phyloP scores from a whole-genome alignment of 129 eudicot genomes.

The Chrysanthemum lavandulifolium region DNA sequence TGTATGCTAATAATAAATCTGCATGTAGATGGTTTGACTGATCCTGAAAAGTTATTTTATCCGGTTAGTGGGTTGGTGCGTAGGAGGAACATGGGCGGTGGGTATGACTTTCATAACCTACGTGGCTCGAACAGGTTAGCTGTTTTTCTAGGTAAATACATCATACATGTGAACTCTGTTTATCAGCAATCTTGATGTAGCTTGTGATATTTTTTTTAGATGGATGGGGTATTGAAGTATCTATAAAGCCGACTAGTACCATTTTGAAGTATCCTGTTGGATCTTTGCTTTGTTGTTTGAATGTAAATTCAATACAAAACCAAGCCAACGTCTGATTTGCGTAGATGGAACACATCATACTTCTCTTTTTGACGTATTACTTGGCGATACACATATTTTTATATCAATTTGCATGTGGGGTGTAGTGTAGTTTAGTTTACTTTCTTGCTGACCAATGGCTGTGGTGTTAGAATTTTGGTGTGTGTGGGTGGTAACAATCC shows the following conservation, averaged over 20 bases:
- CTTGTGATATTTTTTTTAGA: background rate
- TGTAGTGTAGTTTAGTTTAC: too few relatives aligned
- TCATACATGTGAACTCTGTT: background rate
- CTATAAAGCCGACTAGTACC: background rate
- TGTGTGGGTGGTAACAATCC: too few relatives aligned
- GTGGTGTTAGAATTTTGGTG: too few relatives aligned
- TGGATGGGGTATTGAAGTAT: background rate
- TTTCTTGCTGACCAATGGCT: too few relatives aligned
- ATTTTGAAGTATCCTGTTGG: background rate
- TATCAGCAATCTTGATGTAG: background rate
- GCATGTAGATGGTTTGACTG: background rate
- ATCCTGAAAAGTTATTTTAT: background rate
- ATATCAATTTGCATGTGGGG: too few relatives aligned
- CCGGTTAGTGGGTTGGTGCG: background rate
- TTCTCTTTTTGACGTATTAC: background rate
- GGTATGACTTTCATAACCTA: background rate
- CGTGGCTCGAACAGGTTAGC: background rate
- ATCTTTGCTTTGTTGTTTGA: background rate
- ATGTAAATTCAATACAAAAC: background rate
- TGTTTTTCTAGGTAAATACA: background rate
- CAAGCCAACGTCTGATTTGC: background rate
- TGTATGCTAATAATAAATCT: background rate
- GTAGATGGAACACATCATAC: background rate
- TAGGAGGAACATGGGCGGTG: background rate
- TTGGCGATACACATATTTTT: background rate